Conservation (phyloP, 2,329 filamentous ascomycete species). For the Chaetomiaceae sp. region DNA sequence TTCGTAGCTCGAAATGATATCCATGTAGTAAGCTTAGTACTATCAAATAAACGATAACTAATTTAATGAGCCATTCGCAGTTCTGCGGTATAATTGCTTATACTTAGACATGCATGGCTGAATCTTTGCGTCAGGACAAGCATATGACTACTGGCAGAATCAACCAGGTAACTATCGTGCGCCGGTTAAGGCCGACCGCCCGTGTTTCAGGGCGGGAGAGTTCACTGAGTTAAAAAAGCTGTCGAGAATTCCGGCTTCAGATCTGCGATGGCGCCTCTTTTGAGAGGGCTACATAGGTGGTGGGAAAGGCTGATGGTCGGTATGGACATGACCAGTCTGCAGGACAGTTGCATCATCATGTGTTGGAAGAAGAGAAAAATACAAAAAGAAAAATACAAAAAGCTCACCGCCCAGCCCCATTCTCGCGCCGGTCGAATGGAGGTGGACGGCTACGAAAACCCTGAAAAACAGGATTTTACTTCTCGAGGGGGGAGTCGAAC, state of each 20-base stretch:
- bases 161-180: neutral
- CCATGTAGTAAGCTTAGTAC: neutral
- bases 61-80: neutral
- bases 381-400: no score
- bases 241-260: slow-evolving; percentile 25
- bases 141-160: neutral
- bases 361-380: no score
- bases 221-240: neutral
- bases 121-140: neutral
- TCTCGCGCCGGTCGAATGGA: no score
- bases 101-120: neutral
- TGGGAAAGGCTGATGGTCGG: neutral
- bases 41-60: neutral
- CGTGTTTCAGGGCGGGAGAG: neutral
- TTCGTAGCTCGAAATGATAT: no score
- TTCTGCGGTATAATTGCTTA: neutral
- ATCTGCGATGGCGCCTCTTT: neutral
- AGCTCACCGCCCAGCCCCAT: no score
- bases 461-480: no score
- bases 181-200: neutral
- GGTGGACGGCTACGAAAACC: no score
- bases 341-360: neutral
- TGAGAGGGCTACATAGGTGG: neutral
- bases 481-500: no score
- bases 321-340: neutral